Evolutionary conservation across 2,329 filamentous ascomycete species (phyloP).

Genomic region (Blumeriella jaapii): DNA sequence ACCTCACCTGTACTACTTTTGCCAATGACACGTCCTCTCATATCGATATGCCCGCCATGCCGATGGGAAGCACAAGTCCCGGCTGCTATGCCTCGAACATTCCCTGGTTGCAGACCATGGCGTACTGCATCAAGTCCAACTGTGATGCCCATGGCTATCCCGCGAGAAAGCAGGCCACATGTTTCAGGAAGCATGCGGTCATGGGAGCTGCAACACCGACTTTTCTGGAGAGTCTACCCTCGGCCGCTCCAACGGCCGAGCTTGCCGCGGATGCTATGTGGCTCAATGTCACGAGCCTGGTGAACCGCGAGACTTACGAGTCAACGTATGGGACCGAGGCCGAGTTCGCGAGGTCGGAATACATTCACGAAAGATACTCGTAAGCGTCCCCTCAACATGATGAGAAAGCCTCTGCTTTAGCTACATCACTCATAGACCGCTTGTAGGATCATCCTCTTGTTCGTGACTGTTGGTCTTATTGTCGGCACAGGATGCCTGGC

Average conservation of each 20-base stretch:
- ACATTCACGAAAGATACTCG: background rate
- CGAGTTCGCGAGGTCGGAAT: background rate
- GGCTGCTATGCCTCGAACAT: background rate
- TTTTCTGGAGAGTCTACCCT: background rate
- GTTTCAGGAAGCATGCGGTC: background rate
- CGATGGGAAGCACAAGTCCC: background rate
- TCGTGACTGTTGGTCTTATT: background rate
- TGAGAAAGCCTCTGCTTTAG: too few species aligned
- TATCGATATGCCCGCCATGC: background rate
- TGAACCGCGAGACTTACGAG: background rate
- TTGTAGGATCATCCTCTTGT: background rate
- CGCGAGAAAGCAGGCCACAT: background rate
- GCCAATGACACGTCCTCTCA: background rate
- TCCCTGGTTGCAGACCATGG: background rate
- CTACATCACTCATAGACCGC: too few species aligned
- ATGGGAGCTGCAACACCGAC: background rate
- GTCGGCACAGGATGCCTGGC: background rate
- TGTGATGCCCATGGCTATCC: background rate
- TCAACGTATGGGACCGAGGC: background rate
- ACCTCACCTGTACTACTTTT: conserved; percentile 6
- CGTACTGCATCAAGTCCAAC: background rate
- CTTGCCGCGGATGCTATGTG: background rate
- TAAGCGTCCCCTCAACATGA: background rate
- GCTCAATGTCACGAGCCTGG: background rate
- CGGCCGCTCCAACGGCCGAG: background rate